Base-by-base conservation (phyloP, 2,329 filamentous ascomycete genomes). In the Cadophora gregata region DNA sequence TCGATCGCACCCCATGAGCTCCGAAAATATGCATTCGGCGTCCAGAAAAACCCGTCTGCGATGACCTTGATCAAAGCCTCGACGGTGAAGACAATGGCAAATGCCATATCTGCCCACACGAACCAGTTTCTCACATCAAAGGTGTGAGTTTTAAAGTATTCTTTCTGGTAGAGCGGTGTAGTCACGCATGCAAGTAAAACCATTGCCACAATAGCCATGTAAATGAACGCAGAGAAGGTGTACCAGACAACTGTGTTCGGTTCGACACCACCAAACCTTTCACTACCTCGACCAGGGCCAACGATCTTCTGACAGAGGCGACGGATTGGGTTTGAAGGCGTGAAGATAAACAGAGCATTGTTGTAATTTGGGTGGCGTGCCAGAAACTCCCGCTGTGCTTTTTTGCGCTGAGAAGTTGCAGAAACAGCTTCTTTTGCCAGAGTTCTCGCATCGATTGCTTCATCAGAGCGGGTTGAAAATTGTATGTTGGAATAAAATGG, bases 1-100 rank as follows among this genome's bases (percentile, higher is more conserved):
- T 99, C 96, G 71, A 99, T 97, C 69, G 97, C 89, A 7, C 96
- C 96, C 96, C 96, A 99, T 0, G 94, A 95, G 76, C 95, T 95
- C 74, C 96, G 90, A 77, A 97, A 93, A 77, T 97, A 99, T 2
- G 96, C 96, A 79, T 99, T 97, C 0, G 96, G 96, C 0, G 96
- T 97, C 88, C 93, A 98, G 77, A 97, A 91, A 74, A 97, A 91
- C 8, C 96, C 96, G 80, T 99, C 96, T 0, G 96, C 96, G 73
- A 99, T 88, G 64, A 97, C 89, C 78, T 99, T 99, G 80, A 99
- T 94, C 6, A 89, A 75, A 0, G 94, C 93, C 79, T 99, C 96
- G 7, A 92, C 76, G 0, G 91, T 91, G 80, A 99, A 99, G 16
- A 99, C 80, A 1, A 91, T 79, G 1, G 95, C 93, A 77, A 99